Evolutionary conservation across 257 asterid genomes (phyloP), one percentile per base, ranked within the genome.

Genomic region (Knoxia roxburghii): DNA sequence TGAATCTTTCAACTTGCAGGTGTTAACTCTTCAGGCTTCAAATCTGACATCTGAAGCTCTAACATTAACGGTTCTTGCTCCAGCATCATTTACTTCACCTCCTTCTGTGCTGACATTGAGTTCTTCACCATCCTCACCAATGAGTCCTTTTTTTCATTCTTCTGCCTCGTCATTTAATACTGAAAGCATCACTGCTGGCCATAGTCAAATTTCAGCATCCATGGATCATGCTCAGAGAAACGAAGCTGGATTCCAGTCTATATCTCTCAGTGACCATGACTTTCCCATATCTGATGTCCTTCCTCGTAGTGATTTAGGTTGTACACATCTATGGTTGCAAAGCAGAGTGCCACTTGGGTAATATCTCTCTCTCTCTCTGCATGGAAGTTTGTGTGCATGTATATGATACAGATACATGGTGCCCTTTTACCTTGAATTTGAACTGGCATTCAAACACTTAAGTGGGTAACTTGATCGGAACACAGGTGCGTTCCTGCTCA

Each of bases 301-400:
- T 75, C 92, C 95, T 66, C 79, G 78, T 65, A 72, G 83, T 65
- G 97, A 88, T 84, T 72, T 81, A 71, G 90, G 96, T 27, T 90
- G 99, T 88, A 80, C 96, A 56, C 99, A 94, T 80, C 80, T 94
- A 70, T 94, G 99, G 99, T 82, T 94, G 77, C 97, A 94, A 83
- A 94, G 99, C 72, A 82, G 95, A 83, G 98, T 90, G 69, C 99
- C 97, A 6, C 80, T 94, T 21, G 99, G 99, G 99, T 94, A 89
- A 77, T 64, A 45, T 43, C 70, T 74, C 65, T 65, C 69, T 71
- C 39, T 53, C 65, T 24, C 39, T 46, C 48, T 53, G 6, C n/a
- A n/a, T n/a, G n/a, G n/a, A n/a, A n/a, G n/a, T n/a, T n/a, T n/a
- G n/a, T n/a, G n/a, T n/a, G n/a, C n/a, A n/a, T n/a, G n/a, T n/a